Percentiles rank a stretch among this genome's conserved stretches.
phyloP scores from a whole-genome alignment of 805 yeast species.

The Candida hungchunana region DNA sequence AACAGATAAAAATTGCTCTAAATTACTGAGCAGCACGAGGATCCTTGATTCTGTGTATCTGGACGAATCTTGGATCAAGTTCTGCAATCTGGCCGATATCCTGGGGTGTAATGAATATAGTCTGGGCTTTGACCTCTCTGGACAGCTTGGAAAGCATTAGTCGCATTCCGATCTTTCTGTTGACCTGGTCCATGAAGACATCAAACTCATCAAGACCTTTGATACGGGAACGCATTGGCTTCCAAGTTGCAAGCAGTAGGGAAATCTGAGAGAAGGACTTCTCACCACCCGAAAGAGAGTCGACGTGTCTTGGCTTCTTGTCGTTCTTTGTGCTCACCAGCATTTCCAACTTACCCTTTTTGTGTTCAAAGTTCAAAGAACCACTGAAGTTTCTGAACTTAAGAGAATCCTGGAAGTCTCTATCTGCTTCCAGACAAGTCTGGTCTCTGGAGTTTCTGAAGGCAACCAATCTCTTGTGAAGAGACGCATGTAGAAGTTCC shows the following conservation, averaged over 20 bases:
- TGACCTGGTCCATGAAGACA: slow-evolving; percentile 94
- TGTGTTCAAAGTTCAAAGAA: slow-evolving; percentile 57
- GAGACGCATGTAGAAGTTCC: slow-evolving; percentile 31
- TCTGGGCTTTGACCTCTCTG: slow-evolving; percentile 66
- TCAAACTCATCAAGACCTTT: slow-evolving; percentile 95
- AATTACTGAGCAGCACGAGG: slow-evolving; percentile 26
- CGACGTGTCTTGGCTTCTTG: slow-evolving; percentile 60
- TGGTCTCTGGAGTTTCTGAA: slow-evolving; percentile 36
- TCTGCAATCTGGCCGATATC: slow-evolving; percentile 65
- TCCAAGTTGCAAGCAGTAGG: slow-evolving; percentile 85
- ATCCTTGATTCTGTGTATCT: slow-evolving; percentile 56
- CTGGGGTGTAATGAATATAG: slow-evolving; percentile 91
- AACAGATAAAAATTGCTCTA: background rate
- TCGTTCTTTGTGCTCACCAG: slow-evolving; percentile 59
- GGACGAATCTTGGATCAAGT: slow-evolving; percentile 56
- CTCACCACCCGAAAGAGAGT: slow-evolving; percentile 94
- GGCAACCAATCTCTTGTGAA: slow-evolving; percentile 40
- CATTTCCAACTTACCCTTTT: slow-evolving; percentile 46
- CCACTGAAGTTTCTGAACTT: slow-evolving; percentile 73
- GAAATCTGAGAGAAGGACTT: slow-evolving; percentile 92
- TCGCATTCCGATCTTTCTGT: slow-evolving; percentile 73
- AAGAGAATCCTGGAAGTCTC: slow-evolving; percentile 56
- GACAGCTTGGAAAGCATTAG: slow-evolving; percentile 67
- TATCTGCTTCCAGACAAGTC: slow-evolving; percentile 45
- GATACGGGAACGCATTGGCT: slow-evolving; percentile 80